Conservation (phyloP, 2,329 filamentous ascomycete genomes). For the Aspergillus viridinutans region DNA sequence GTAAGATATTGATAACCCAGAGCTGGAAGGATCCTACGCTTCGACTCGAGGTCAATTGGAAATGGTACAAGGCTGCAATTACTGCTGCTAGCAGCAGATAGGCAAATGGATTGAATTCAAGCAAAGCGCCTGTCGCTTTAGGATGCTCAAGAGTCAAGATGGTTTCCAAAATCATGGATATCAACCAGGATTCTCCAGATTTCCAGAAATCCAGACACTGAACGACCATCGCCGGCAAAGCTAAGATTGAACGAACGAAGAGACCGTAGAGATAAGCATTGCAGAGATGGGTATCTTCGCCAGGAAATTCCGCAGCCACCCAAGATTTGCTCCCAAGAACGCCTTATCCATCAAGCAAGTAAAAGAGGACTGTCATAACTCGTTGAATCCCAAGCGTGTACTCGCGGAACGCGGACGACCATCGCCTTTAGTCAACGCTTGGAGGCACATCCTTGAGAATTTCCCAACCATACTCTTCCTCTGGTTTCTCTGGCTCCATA, state of each 20-base stretch:
- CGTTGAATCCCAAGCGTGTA: slow-evolving; percentile 7
- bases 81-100: neutral
- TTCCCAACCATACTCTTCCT: slow-evolving; percentile 48
- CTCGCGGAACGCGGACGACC: neutral
- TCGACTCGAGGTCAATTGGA: neutral
- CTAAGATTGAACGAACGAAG: slow-evolving; percentile 1
- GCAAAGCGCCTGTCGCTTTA: neutral
- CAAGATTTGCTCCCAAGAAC: slow-evolving; percentile 20
- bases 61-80: neutral
- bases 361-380: slow-evolving; percentile 17
- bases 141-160: slow-evolving; percentile 1
- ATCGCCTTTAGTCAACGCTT: slow-evolving; percentile 25
- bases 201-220: neutral
- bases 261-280: slow-evolving; percentile 14
- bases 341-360: slow-evolving; percentile 10
- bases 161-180: slow-evolving; percentile 1
- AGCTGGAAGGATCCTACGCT: neutral
- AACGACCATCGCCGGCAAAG: neutral
- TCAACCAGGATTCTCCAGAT: slow-evolving; percentile 3
- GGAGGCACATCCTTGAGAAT: slow-evolving; percentile 42
- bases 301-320: slow-evolving; percentile 12
- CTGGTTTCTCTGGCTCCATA: slow-evolving; percentile 45
- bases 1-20: neutral
- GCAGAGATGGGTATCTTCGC: slow-evolving; percentile 24
- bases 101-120: neutral